phyloP scores from a whole-genome alignment of 148 eudicot genomes.

The Chenopodium album region DNA sequence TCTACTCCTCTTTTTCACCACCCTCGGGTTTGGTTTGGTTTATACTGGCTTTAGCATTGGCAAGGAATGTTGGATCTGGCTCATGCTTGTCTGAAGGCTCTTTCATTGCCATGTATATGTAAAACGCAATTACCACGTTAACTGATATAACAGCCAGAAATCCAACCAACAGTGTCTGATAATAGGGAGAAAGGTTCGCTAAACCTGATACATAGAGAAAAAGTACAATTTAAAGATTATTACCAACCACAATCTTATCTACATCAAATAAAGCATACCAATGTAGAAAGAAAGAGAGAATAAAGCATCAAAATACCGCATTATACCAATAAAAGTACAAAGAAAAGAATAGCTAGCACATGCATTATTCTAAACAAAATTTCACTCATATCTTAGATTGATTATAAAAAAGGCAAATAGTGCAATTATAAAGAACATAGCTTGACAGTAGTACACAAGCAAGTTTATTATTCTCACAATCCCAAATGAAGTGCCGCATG shows the following conservation, averaged over 20 bases:
- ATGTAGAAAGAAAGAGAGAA: background rate
- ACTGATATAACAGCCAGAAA: conserved; percentile 86
- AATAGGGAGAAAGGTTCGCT: conserved; percentile 46
- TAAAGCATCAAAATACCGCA: background rate
- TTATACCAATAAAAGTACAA: background rate
- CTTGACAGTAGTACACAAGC: background rate
- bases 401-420: background rate
- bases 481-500: too few relatives aligned
- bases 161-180: conserved; percentile 70
- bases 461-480: too few relatives aligned
- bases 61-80: conserved; percentile 74
- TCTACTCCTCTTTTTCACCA: conserved; percentile 34
- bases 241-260: too few relatives aligned
- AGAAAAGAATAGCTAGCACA: background rate
- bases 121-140: conserved; percentile 67
- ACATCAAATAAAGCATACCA: background rate
- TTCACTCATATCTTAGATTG: background rate
- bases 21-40: conserved; percentile 38
- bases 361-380: background rate
- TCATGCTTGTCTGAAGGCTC: conserved; percentile 79
- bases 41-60: conserved; percentile 69
- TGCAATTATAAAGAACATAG: background rate
- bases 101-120: conserved; percentile 76
- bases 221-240: background rate
- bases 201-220: conserved; percentile 41